Percentiles rank a stretch among this genome's conserved stretches.
phyloP scores from a whole-genome alignment of 2,329 filamentous ascomycete species.

The Teratosphaeria destructans region DNA sequence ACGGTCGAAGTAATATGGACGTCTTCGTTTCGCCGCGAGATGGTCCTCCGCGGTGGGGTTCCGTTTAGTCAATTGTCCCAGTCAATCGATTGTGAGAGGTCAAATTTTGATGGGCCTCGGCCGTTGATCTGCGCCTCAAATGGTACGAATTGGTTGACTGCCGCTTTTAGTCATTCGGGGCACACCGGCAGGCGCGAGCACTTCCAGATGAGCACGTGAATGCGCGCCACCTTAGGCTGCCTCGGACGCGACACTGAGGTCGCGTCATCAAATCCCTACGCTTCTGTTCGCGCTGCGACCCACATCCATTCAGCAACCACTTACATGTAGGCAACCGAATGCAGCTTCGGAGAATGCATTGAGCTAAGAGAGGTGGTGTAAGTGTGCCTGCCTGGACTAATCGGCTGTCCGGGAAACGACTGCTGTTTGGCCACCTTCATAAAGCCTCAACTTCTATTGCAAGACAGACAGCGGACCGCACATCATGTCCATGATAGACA shows the following conservation, averaged over 20 bases:
- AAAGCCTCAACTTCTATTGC: too few species aligned
- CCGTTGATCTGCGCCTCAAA: not conserved
- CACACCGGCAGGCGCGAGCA: too few species aligned
- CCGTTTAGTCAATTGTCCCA: too few species aligned
- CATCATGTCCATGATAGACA: slow-evolving; percentile 62
- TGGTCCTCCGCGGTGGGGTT: too few species aligned
- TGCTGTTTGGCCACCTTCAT: too few species aligned
- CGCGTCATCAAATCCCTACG: too few species aligned
- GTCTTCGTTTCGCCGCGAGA: not conserved
- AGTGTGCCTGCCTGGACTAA: not conserved
- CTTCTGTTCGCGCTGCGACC: not conserved
- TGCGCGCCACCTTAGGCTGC: not conserved
- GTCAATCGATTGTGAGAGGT: too few species aligned
- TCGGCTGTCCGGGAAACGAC: not conserved
- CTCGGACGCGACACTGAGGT: too few species aligned
- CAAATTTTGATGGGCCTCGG: too few species aligned
- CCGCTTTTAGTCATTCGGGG: too few species aligned
- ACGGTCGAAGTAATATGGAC: not conserved
- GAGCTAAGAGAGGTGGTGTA: not conserved
- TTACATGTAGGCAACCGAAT: not conserved
- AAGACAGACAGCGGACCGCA: not conserved
- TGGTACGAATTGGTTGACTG: not conserved
- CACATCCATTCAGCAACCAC: not conserved
- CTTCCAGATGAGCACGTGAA: not conserved
- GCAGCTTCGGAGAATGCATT: not conserved